Percentiles rank a stretch among this genome's conserved stretches.
Conservation (phyloP, 805 yeast genomes). For the Schwanniomyces yamadae region DNA sequence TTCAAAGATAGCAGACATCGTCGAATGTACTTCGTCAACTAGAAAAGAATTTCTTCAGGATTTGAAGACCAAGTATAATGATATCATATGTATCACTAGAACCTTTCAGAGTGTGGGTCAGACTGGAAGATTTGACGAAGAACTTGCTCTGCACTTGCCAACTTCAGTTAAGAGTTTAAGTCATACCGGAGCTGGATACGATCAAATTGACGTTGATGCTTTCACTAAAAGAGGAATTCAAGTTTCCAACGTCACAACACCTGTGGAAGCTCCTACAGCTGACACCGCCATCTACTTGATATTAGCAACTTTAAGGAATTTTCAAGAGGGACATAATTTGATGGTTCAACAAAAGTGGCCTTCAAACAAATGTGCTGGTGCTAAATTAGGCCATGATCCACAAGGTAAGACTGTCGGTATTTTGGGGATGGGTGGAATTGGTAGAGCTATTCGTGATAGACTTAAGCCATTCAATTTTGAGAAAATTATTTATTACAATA, state of each 20-base stretch:
- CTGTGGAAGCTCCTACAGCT: slow-evolving; percentile 72
- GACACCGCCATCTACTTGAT: slow-evolving; percentile 64
- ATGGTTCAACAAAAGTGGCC: slow-evolving; percentile 62
- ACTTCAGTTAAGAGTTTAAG: slow-evolving; percentile 49
- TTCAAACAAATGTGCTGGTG: slow-evolving; percentile 42
- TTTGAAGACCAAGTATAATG: slow-evolving; percentile 43
- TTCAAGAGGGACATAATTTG: slow-evolving; percentile 57
- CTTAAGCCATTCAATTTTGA: slow-evolving; percentile 74
- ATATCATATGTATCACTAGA: slow-evolving; percentile 45
- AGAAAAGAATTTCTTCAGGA: slow-evolving; percentile 44
- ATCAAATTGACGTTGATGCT: slow-evolving; percentile 61
- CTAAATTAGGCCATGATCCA: slow-evolving; percentile 72
- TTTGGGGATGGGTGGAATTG: slow-evolving; percentile 88
- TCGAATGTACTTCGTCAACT: slow-evolving; percentile 32
- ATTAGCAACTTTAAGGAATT: slow-evolving; percentile 66
- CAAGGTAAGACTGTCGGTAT: slow-evolving; percentile 75
- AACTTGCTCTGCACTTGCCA: slow-evolving; percentile 56
- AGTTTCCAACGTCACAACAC: slow-evolving; percentile 63
- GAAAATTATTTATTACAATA: slow-evolving; percentile 70
- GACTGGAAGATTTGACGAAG: slow-evolving; percentile 68
- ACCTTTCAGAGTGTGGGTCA: slow-evolving; percentile 50
- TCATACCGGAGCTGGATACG: slow-evolving; percentile 77
- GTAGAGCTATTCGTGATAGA: slow-evolving; percentile 73
- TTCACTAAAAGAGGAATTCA: slow-evolving; percentile 55
- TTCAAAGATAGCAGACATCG: slow-evolving; percentile 37